Base-by-base conservation (phyloP, 257 asterid genomes). In the Nyctanthes arbortristis region DNA sequence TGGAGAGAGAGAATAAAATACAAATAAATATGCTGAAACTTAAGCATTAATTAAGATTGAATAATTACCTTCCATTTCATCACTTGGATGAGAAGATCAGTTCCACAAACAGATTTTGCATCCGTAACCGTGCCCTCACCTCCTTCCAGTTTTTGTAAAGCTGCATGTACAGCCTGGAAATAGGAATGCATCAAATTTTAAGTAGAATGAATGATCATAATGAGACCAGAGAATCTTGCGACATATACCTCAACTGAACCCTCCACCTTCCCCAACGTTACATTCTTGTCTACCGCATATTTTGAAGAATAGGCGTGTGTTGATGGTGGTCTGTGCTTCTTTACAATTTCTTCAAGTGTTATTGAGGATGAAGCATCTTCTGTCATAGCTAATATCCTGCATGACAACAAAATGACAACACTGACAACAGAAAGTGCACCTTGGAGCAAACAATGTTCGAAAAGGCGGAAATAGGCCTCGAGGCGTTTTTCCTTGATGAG, bases 211-310 rank as follows among this genome's bases (percentile, higher is more conserved):
- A 75, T 45, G 40, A 52, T 32, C 66, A 65, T 16, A 10, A 36
- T 49, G 36, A 62, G 8, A 43, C 47, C 43, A 66, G 72, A 63
- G 58, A 35, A 56, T 55, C 28, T 29, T 47, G 27, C n/a, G 67
- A 47, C 68, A 39, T 75, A 74, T 79, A 90, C 99, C 99, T 88
- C 87, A 61, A 85, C 66, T 33, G 89, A 75, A 55, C 85, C 89
- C 78, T 91, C 97, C 62, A 87, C 87, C 77, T 80, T 94, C 74
- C 99, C 99, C 77, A 79, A 36, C 45, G 97, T 89, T 55, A 94
- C 68, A 74, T 75, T 67, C 61, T 54, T 75, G 45, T 89, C 91
- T 4, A 61, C 40, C 34, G 25, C 70, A 76, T 18, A 65, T 68
- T 72, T 89, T 55, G 89, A 81, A 18, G 72, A 63, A 34, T 56